Evolutionary conservation across 768 basidiomycete species (phyloP), one percentile per base, ranked within the genome.

Genomic region (Pulveroboletus sp.): DNA sequence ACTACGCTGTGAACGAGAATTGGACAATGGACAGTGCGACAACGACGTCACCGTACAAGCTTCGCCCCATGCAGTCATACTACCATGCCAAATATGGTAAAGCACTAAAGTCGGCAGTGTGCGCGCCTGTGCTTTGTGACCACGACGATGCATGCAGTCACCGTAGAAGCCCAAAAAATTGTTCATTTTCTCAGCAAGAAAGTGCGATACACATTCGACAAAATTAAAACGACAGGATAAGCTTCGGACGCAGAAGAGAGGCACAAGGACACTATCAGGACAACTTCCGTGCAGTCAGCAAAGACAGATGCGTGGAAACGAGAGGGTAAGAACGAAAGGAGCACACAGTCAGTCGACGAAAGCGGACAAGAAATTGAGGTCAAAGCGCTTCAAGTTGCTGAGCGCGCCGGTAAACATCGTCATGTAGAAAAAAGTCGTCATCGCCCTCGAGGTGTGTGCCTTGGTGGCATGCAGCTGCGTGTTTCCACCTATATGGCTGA

Each of bases 391-490:
- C n/a, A n/a, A n/a, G n/a, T 41, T 64, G 44, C 17, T 53, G 62
- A 47, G 60, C 50, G 16, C 53, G 57, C 39, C 57, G 53, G 43
- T 68, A 74, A 20, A 80, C 67, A 4, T 71, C 68, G 53, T 88
- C 83, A 31, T 79, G 70, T 51, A 81, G 67, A 58, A 77, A 85
- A 50, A 77, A 70, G 61, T 83, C 78, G 46, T 71, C 60, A 51
- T 88, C 84, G 26, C 82, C 84, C 2, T 68, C 64, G 43, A 85
- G 64, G 16, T 68, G 73, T 6, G 76, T 76, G 16, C 77, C 76
- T 45, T 78, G 77, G 60, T 92, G 89, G 57, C 89, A 92, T 16
- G 76, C 57, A 1, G 86, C 86, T 24, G 89, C 89, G 59, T 92
- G 89, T 66, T 92, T 89, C 85, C 85, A 89, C 86, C 83, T 85